Conservation (phyloP, 148 eudicot genomes). For the Rhododendron simsii region DNA sequence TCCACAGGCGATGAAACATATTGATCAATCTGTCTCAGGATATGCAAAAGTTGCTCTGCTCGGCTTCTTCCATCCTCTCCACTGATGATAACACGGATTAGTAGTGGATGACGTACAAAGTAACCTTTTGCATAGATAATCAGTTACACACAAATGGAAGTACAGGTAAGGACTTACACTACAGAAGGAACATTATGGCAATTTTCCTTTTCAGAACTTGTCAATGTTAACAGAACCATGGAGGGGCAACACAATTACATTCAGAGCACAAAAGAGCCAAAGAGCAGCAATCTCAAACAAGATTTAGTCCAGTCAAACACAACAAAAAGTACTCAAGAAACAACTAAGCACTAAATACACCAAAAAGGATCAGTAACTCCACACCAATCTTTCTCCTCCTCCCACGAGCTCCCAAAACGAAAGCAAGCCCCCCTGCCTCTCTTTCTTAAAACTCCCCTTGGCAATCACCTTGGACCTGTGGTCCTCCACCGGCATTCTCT, state of each 20-base stretch:
- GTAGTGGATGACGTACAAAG: conserved; percentile 4
- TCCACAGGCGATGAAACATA: conserved; percentile 84
- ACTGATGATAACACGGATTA: conserved; percentile 37
- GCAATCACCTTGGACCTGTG: neutral
- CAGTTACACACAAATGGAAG: neutral
- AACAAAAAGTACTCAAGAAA: neutral
- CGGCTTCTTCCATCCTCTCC: conserved; percentile 99
- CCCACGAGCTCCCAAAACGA: neutral
- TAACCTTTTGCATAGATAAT: neutral
- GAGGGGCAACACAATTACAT: neutral
- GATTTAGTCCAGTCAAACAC: neutral
- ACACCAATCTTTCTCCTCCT: neutral
- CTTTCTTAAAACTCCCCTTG: neutral
- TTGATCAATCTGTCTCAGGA: conserved; percentile 81
- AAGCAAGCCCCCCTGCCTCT: neutral
- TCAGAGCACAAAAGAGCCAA: neutral
- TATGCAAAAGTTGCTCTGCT: conserved; percentile 86
- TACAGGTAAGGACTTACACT: neutral
- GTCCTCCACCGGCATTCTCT: neutral
- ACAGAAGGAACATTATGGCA: neutral
- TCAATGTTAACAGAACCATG: neutral
- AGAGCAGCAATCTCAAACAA: neutral
- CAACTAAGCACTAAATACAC: neutral
- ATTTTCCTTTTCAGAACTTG: neutral
- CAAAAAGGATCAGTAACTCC: neutral